Evolutionary conservation across 2,329 filamentous ascomycete species (phyloP).

Genomic region (Penicillium sp.): DNA sequence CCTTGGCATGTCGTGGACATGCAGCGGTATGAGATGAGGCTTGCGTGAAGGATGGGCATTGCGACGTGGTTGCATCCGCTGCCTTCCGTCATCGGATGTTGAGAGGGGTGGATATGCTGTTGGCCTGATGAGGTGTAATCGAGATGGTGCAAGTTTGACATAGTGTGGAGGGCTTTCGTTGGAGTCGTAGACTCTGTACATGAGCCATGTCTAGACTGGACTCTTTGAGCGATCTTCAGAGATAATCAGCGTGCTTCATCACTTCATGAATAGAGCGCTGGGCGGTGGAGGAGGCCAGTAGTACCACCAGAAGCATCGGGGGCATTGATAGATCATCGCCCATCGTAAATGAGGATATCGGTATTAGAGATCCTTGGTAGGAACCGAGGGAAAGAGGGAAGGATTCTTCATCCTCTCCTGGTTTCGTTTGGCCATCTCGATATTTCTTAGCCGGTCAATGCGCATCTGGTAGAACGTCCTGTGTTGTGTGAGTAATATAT

Average conservation of each 20-base stretch:
- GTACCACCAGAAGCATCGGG: background rate
- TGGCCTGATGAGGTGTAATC: background rate
- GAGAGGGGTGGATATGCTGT: background rate
- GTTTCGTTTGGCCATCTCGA: slow-evolving; percentile 78
- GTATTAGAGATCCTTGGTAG: slow-evolving; percentile 55
- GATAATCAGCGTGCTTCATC: too few species aligned
- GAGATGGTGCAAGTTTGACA: background rate
- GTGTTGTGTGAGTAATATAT: slow-evolving; percentile 6
- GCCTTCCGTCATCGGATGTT: background rate
- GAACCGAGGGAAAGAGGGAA: slow-evolving; percentile 80
- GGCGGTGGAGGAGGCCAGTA: background rate
- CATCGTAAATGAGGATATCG: background rate
- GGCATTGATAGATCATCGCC: background rate
- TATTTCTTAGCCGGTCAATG: slow-evolving; percentile 73
- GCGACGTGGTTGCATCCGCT: slow-evolving; percentile 2
- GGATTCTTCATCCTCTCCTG: slow-evolving; percentile 78
- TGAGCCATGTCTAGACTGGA: background rate
- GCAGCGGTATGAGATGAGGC: background rate
- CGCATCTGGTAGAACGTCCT: slow-evolving; percentile 87
- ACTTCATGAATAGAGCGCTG: background rate
- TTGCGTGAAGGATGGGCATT: background rate
- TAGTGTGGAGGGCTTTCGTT: background rate
- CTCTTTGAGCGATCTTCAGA: background rate
- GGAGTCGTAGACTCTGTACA: background rate
- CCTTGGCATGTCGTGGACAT: slow-evolving; percentile 1